Conservation (phyloP, 2,329 filamentous ascomycete genomes). For the Talaromyces pinophilus region DNA sequence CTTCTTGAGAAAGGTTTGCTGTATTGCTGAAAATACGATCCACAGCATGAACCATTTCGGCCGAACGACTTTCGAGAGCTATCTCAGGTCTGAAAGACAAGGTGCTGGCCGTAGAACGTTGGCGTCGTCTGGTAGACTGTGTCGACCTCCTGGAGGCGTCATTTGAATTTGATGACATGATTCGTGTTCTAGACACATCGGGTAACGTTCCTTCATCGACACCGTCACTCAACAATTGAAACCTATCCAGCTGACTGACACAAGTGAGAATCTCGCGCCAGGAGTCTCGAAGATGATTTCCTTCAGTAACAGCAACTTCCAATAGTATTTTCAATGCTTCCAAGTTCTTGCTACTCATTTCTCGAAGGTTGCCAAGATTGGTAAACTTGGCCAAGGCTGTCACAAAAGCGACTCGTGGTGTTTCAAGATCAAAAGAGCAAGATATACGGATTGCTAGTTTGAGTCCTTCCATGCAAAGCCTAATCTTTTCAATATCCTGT, state of each 20-base stretch:
- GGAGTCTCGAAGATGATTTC: constrained; percentile 81
- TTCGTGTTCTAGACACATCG: constrained; percentile 82
- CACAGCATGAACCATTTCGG: constrained; percentile 88
- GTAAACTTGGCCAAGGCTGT: constrained; percentile 90
- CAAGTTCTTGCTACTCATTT: constrained; percentile 94
- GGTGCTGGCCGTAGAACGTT: constrained; percentile 48
- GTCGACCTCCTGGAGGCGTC: constrained; percentile 67
- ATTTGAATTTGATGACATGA: constrained; percentile 59
- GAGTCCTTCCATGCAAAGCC: constrained; percentile 90
- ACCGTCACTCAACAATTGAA: constrained; percentile 92
- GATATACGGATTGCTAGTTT: constrained; percentile 91
- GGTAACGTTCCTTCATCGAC: constrained; percentile 91
- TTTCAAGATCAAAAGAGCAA: constrained; percentile 88
- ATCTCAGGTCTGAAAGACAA: constrained; percentile 73
- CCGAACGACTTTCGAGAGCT: constrained; percentile 86
- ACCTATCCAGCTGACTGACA: constrained; percentile 90
- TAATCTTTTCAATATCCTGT: constrained; percentile 88
- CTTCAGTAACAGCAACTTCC: constrained; percentile 89
- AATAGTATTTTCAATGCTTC: constrained; percentile 90
- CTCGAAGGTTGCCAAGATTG: constrained; percentile 90
- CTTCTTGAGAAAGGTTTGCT: constrained; percentile 86
- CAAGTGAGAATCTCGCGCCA: constrained; percentile 96
- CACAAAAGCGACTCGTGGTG: constrained; percentile 92
- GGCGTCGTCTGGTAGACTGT: constrained; percentile 55
- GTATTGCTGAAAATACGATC: constrained; percentile 98